Evolutionary conservation across 805 yeast genomes (phyloP), one percentile per base, ranked within the genome.

Genomic region (Wickerhamiella allomyrinae): DNA sequence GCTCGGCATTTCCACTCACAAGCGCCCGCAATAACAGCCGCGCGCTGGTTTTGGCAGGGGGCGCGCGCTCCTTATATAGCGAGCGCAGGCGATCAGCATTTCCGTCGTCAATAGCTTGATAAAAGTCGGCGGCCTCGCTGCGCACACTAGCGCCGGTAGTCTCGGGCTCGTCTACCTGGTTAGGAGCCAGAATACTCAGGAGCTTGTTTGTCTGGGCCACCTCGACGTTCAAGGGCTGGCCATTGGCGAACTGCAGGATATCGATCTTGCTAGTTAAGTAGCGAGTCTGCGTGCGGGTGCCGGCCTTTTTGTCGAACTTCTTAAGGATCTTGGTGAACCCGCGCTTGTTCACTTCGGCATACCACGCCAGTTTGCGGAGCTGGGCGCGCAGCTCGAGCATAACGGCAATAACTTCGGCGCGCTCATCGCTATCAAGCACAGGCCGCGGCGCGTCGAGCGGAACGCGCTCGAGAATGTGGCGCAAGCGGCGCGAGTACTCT

Each of bases 311-410:
- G 60, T 89, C 96, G 52, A 87, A 55, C 48, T 87, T 87, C 63
- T 87, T 87, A 55, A 89, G 66, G 49, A 89, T 89, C 63, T 87
- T 87, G 41, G 77, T 72, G 52, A 86, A 82, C 0, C 95, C 97
- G 46, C 93, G 76, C 56, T 80, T 83, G 65, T 87, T 87, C 53
- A 87, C 73, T 56, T 89, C 96, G 20, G 93, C 93, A 58, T 74
- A 87, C 95, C 96, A 89, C 58, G 83, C 86, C 56, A 87, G 67
- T 59, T 86, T 86, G 44, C 95, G 69, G 47, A 81, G 74, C 45
- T 76, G 75, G 14, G 79, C 69, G 37, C 94, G 70, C 41, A 85
- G 66, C 58, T 86, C 95, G 19, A 85, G 65, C 29, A 87, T 62
- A 15, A 85, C 77, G 19, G 73, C 75, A 23, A 75, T 60, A 27